Evolutionary conservation across 177 flowering plant genomes (phyloP), one percentile per base, ranked within the genome.

Genomic region (Vitis hybrid): DNA sequence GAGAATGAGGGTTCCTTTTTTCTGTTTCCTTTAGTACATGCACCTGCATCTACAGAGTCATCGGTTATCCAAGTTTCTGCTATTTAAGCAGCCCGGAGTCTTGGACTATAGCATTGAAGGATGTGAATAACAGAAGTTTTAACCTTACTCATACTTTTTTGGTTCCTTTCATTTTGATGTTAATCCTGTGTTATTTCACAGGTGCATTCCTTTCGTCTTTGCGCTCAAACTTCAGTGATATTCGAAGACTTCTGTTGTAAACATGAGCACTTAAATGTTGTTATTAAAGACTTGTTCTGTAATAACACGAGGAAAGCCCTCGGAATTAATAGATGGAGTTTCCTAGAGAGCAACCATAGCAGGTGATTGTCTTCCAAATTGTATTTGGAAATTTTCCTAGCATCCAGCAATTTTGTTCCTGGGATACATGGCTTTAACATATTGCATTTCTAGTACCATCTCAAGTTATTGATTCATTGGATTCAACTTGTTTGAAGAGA

Each of bases 191-290:
- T 50, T 59, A 1, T 72, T 75, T 62, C 78, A 77, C 94, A 91
- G 99, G 94, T 66, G 81, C 77, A 50, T 93, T 95, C 77, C 78
- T 95, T 32, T 68, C 89, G 1, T 87, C 88, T 54, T 57, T 95
- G 51, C 75, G 81, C 18, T 77, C 83, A 15, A 91, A 93, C 80
- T 95, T 95, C 88, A 81, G 84, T 58, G 90, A 93, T 52, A 89
- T 93, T 11, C 81, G 79, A 65, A 89, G 97, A 76, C 92, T 95
- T 63, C 82, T 86, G 11, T 70, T 89, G 71, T 89, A 77, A 84
- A 64, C 8, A 30, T 35, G 46, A 35, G 7, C 46, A 35, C 46
- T 35, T 35, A 35, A 35, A 6, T 35, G 46, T 35, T 35, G 46
- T 35, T 24, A 35, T 35, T 35, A 35, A 35, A 35, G 46, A 35